Conservation (phyloP, 2,329 filamentous ascomycete species). For the Penicillium sp. region DNA sequence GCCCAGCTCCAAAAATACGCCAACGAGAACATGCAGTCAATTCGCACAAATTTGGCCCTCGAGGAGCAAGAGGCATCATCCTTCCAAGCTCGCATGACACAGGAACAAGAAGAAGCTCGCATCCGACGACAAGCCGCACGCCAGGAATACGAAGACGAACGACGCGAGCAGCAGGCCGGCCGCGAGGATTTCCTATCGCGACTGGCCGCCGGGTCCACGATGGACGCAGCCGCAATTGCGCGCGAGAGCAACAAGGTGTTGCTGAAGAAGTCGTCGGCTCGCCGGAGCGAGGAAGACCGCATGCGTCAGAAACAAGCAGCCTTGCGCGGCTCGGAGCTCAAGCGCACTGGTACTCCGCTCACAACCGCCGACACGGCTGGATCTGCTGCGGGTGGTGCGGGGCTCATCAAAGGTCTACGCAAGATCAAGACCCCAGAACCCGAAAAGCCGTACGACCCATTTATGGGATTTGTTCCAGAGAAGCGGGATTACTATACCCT, state of each 20-base stretch:
- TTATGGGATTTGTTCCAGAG: constrained; percentile 62
- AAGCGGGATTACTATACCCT: constrained; percentile 64
- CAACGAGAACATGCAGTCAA: constrained; percentile 60
- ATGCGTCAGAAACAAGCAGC: constrained; percentile 44
- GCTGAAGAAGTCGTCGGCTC: constrained; percentile 64
- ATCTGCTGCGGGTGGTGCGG: constrained; percentile 21
- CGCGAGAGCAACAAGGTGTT: constrained; percentile 55
- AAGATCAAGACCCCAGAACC: constrained; percentile 55
- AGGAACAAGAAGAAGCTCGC: constrained; percentile 61
- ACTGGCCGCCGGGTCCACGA: constrained; percentile 56
- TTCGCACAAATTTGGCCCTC: constrained; percentile 45
- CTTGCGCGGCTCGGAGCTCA: constrained; percentile 31
- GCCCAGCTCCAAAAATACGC: constrained; percentile 62
- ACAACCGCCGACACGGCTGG: constrained; percentile 25
- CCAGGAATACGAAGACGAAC: constrained; percentile 65
- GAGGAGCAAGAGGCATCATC: constrained; percentile 45
- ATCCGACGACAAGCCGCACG: constrained; percentile 58
- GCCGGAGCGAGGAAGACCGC: constrained; percentile 50
- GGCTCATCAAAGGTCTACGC: constrained; percentile 73
- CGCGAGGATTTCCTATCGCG: constrained; percentile 65
- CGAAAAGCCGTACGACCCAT: constrained; percentile 80
- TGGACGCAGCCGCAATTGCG: constrained; percentile 53
- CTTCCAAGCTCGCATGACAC: constrained; percentile 45
- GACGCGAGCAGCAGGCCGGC: constrained; percentile 56
- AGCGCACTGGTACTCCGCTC: constrained; percentile 20